These are phyloP conservation scores for Nemania abortiva DNA, from an alignment of 2,329 filamentous ascomycete genomes.

Conservation along the genomic window DNA sequence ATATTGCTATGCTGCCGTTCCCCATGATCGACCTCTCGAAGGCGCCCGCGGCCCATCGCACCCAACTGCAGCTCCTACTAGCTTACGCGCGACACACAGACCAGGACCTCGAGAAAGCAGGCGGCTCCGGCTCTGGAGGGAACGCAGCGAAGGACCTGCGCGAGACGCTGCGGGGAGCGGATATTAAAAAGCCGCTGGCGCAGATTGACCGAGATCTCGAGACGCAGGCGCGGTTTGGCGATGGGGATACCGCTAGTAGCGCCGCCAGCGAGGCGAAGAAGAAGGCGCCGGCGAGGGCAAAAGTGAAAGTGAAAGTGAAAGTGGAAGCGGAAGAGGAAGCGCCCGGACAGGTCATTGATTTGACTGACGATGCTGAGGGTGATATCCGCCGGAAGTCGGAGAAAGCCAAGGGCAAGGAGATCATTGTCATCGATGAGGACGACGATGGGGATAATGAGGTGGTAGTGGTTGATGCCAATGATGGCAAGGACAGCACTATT, in stretches of 20 bases:
- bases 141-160: background rate
- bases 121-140: background rate
- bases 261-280: background rate
- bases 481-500: no score
- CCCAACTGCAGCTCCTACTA: conserved; percentile 32
- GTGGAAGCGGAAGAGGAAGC: background rate
- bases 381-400: background rate
- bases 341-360: background rate
- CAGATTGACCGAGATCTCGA: conserved; percentile 29
- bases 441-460: no score
- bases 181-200: background rate
- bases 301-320: background rate
- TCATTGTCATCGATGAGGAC: no score
- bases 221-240: background rate
- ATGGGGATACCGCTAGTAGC: background rate
- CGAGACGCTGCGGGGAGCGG: background rate
- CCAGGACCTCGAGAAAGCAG: conserved; percentile 30
- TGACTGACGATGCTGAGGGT: background rate
- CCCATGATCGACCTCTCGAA: conserved; percentile 45
- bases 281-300: no score
- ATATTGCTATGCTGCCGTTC: conserved; percentile 46
- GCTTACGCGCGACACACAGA: conserved; percentile 28
- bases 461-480: no score
- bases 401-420: background rate
- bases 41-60: conserved; percentile 13